These are phyloP conservation scores for Phellopilus nigrolimitatus DNA, from an alignment of 1,284 basidiomycete genomes.

Conservation along the genomic window DNA sequence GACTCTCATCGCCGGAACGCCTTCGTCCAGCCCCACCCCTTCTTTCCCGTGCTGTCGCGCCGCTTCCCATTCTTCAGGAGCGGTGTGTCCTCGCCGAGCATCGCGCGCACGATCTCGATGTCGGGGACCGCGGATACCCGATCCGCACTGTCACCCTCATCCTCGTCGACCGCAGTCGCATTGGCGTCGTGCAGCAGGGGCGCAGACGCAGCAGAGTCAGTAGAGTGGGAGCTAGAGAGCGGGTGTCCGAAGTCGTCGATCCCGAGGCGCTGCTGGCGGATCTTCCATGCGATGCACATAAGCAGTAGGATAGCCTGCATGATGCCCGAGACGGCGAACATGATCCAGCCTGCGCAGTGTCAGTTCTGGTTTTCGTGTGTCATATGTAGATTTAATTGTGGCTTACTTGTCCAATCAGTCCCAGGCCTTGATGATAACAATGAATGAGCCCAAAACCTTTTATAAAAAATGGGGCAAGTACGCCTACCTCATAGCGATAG, in stretches of 20 bases:
- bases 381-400: neutral
- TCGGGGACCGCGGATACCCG: slow-evolving; percentile 1
- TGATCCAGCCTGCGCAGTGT: slow-evolving; percentile 61
- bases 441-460: neutral
- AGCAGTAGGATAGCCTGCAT: slow-evolving; percentile 81
- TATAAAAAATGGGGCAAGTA: slow-evolving; percentile 20
- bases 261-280: slow-evolving; percentile 68
- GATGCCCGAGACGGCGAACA: slow-evolving; percentile 80
- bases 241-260: slow-evolving; percentile 91
- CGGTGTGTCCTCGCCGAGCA: slow-evolving; percentile 18
- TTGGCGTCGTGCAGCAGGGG: neutral
- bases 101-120: slow-evolving; percentile 17
- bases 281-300: slow-evolving; percentile 80
- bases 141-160: neutral
- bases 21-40: neutral
- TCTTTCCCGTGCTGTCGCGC: neutral
- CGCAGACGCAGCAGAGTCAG: slow-evolving; percentile 1
- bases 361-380: slow-evolving; percentile 12
- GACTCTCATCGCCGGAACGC: neutral
- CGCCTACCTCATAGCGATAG: slow-evolving; percentile 67
- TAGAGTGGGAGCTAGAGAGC: slow-evolving; percentile 28
- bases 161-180: neutral
- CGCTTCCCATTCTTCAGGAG: slow-evolving; percentile 12
- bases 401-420: slow-evolving; percentile 82
- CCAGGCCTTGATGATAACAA: slow-evolving; percentile 45